Evolutionary conservation across 352 stramenopile species (phyloP).

Genomic region (Pythium monospermum): DNA sequence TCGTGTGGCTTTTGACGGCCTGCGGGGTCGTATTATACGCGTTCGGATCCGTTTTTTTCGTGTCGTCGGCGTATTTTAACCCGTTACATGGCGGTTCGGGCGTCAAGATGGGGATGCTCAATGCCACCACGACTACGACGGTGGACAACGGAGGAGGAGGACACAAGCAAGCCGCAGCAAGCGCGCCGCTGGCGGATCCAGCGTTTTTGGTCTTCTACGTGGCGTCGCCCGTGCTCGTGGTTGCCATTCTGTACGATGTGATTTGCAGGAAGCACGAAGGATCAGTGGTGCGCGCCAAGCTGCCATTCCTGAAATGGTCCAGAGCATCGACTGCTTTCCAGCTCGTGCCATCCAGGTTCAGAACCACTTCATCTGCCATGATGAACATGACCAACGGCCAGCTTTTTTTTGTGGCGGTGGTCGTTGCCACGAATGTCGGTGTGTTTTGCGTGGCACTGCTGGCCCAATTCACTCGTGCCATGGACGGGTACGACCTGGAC

Average conservation of each 20-base stretch:
- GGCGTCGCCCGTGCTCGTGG: background rate
- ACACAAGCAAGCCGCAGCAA: too few relatives aligned
- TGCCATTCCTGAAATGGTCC: background rate
- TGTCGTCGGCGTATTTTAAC: slow-evolving; percentile 2
- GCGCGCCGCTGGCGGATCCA: background rate
- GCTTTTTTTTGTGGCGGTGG: background rate
- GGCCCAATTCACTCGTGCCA: background rate
- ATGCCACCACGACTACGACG: too few relatives aligned
- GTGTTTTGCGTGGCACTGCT: background rate
- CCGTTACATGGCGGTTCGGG: background rate
- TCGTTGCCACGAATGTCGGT: background rate
- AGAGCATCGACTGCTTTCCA: too few relatives aligned
- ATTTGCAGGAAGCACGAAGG: background rate
- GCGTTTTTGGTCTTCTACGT: background rate
- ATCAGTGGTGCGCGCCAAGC: background rate
- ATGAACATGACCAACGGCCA: background rate
- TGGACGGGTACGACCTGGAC: background rate
- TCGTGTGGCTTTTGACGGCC: background rate
- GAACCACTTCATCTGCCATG: too few relatives aligned
- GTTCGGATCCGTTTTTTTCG: slow-evolving; percentile 1
- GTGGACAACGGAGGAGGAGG: too few relatives aligned
- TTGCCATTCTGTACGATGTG: background rate
- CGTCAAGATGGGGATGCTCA: too few relatives aligned
- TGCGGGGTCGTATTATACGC: background rate
- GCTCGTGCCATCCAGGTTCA: background rate